Evolutionary conservation across 1,284 basidiomycete genomes (phyloP).

Genomic region (Irpex sp.): DNA sequence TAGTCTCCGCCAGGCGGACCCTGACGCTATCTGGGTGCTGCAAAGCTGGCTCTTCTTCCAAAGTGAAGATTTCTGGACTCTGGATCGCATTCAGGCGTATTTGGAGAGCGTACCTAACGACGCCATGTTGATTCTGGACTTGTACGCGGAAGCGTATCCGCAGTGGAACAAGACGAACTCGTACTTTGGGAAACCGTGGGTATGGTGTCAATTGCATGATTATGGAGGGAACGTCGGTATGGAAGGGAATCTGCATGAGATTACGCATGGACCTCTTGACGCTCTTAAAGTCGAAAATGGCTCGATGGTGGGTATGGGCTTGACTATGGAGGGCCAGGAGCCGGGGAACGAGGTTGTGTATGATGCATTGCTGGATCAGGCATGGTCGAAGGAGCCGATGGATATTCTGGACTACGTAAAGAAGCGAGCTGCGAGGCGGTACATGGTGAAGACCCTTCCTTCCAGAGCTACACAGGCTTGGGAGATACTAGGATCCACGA

Average conservation of each 20-base stretch:
- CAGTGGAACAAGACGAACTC: constrained; percentile 38
- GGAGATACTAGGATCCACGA: constrained; percentile 34
- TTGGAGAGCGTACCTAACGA: constrained; percentile 34
- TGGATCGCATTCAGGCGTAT: constrained; percentile 36
- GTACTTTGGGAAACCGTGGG: constrained; percentile 41
- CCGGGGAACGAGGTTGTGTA: constrained; percentile 41
- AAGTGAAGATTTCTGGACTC: constrained; percentile 35
- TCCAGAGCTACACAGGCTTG: constrained; percentile 31
- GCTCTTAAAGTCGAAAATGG: constrained; percentile 29
- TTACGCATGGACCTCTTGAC: constrained; percentile 30
- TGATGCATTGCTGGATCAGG: constrained; percentile 39
- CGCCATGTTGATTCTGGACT: constrained; percentile 40
- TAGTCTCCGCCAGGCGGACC: constrained; percentile 35
- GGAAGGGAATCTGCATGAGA: constrained; percentile 36
- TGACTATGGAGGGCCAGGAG: constrained; percentile 41
- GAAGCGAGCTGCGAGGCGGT: constrained; percentile 35
- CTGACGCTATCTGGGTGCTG: constrained; percentile 40
- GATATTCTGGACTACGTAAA: constrained; percentile 29
- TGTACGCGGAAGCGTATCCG: constrained; percentile 38
- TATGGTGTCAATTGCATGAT: constrained; percentile 43
- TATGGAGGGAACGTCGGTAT: constrained; percentile 42
- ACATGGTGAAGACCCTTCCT: constrained; percentile 27
- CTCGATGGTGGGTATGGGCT: constrained; percentile 38
- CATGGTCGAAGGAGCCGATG: constrained; percentile 34
- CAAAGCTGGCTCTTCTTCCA: constrained; percentile 44